Evolutionary conservation across 2,329 filamentous ascomycete genomes (phyloP).

Genomic region (Clarireedia monteithiana): DNA sequence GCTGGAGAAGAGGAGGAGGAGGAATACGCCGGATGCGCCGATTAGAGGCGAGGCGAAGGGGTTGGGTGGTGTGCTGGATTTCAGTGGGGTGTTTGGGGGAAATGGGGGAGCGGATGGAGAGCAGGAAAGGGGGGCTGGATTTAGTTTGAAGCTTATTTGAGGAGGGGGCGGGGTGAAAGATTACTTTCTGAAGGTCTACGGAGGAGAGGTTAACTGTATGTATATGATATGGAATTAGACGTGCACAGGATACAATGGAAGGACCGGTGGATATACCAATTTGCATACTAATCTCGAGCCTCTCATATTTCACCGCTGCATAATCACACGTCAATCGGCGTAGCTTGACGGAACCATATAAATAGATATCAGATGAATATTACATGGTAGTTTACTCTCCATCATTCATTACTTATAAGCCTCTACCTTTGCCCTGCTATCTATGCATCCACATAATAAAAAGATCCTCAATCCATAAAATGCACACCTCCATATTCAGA

Average conservation of each 20-base stretch:
- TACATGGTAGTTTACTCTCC: neutral
- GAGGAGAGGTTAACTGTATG: neutral
- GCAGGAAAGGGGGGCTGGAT: constrained; percentile 53
- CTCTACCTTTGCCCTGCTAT: constrained; percentile 12
- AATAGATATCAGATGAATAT: neutral
- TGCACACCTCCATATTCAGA: constrained; percentile 2
- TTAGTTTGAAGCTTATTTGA: constrained; percentile 54
- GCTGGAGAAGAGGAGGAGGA: constrained; percentile 69
- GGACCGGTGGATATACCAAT: neutral
- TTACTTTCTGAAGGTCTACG: neutral
- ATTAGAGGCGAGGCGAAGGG: constrained; percentile 56
- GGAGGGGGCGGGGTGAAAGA: neutral
- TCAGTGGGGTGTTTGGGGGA: constrained; percentile 64
- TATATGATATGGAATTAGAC: neutral
- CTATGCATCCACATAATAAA: constrained; percentile 16
- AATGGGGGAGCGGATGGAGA: constrained; percentile 52
- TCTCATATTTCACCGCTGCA: neutral
- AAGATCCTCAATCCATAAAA: constrained; percentile 5
- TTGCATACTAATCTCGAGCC: neutral
- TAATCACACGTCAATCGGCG: neutral
- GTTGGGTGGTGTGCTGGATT: constrained; percentile 41
- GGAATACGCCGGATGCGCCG: constrained; percentile 76
- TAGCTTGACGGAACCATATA: neutral
- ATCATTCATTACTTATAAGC: constrained; percentile 8
- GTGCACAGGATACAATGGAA: neutral